phyloP scores from a whole-genome alignment of 352 stramenopile genomes.

The Stramenopiles sp. region DNA sequence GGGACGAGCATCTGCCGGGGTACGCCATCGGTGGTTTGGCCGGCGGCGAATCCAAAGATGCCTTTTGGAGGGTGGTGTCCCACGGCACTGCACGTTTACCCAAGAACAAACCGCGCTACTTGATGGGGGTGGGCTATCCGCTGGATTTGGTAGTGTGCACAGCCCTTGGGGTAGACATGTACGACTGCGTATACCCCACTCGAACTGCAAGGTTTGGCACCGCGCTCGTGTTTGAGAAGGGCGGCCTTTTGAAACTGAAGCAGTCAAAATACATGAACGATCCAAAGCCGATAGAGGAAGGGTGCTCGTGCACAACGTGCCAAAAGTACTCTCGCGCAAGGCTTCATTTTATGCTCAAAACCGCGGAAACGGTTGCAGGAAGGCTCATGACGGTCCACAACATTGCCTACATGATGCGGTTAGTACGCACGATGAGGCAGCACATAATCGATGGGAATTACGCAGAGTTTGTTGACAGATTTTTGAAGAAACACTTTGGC shows the following conservation, averaged over 20 bases:
- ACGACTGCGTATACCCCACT: slow-evolving; percentile 91
- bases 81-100: slow-evolving; percentile 53
- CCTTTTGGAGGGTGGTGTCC: slow-evolving; percentile 84
- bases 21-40: slow-evolving; percentile 90
- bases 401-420: slow-evolving; percentile 50
- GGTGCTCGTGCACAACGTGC: slow-evolving; percentile 45
- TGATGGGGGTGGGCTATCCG: slow-evolving; percentile 94
- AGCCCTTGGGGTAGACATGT: slow-evolving; percentile 87
- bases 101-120: slow-evolving; percentile 76
- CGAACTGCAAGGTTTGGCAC: slow-evolving; percentile 82
- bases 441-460: slow-evolving; percentile 46
- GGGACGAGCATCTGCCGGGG: slow-evolving; percentile 52
- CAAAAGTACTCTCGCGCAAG: slow-evolving; percentile 45
- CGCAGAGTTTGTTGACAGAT: slow-evolving; percentile 43
- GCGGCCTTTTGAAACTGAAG: slow-evolving; percentile 46
- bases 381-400: slow-evolving; percentile 55
- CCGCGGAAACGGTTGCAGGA: slow-evolving; percentile 40
- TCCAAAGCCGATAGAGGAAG: slow-evolving; percentile 37
- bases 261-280: slow-evolving; percentile 35
- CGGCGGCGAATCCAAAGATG: slow-evolving; percentile 68
- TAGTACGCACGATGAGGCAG: slow-evolving; percentile 44
- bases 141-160: slow-evolving; percentile 89
- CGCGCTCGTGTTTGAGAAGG: slow-evolving; percentile 48
- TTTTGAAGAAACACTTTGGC: slow-evolving; percentile 48
- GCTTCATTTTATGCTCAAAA: slow-evolving; percentile 43